Conservation (phyloP, 495 filamentous ascomycete species). For the Penicillium cataractarum region DNA sequence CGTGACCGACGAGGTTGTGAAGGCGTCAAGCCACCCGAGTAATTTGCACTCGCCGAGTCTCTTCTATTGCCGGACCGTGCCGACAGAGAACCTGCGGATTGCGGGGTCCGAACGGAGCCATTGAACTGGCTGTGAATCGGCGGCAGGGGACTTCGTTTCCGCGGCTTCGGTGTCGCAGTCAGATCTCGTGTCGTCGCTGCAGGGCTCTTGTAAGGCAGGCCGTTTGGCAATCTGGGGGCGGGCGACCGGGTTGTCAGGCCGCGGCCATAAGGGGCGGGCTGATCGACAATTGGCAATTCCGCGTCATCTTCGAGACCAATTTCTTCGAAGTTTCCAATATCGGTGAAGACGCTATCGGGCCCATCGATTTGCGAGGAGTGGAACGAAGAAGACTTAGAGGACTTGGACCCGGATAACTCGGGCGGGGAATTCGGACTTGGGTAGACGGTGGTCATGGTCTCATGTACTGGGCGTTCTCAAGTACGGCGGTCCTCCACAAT, state of each 20-base stretch:
- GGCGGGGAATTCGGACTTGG: slow-evolving; percentile 76
- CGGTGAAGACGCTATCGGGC: slow-evolving; percentile 64
- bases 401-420: slow-evolving; percentile 81
- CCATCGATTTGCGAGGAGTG: slow-evolving; percentile 72
- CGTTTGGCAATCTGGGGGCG: slow-evolving; percentile 37
- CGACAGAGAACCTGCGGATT: slow-evolving; percentile 27
- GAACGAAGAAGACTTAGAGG: slow-evolving; percentile 88
- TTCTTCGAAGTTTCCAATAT: slow-evolving; percentile 87
- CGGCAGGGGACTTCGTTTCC: slow-evolving; percentile 47
- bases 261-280: slow-evolving; percentile 36
- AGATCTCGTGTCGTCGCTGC: slow-evolving; percentile 45
- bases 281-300: slow-evolving; percentile 33
- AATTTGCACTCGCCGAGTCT: slow-evolving; percentile 25
- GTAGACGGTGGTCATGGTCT: slow-evolving; percentile 63
- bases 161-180: slow-evolving; percentile 45
- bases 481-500: slow-evolving; percentile 18
- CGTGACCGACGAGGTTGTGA: slow-evolving; percentile 41
- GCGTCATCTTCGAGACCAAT: slow-evolving; percentile 81
- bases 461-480: slow-evolving; percentile 36
- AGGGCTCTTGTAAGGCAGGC: slow-evolving; percentile 38
- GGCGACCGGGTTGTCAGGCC: slow-evolving; percentile 37
- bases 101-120: slow-evolving; percentile 27
- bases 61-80: slow-evolving; percentile 30
- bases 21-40: slow-evolving; percentile 31
- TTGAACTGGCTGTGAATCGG: slow-evolving; percentile 36